Conservation (phyloP, 2,329 filamentous ascomycete genomes). For the Penicillium freii region DNA sequence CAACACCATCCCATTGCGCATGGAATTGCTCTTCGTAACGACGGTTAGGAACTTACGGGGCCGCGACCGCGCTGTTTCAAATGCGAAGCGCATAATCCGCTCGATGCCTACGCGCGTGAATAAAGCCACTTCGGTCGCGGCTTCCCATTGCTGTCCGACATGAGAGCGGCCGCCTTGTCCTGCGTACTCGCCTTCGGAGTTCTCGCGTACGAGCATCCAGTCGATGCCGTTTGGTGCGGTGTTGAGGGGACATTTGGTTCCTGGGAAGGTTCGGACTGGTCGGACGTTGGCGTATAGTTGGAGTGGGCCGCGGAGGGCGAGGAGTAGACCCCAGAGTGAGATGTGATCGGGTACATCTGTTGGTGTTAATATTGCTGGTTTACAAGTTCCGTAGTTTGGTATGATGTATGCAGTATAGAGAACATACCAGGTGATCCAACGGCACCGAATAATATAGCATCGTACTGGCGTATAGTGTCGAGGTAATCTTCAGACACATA, state of each 20-base stretch:
- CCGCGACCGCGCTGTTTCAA: conserved; percentile 50
- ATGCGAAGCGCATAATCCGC: conserved; percentile 54
- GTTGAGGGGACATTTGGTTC: conserved; percentile 52
- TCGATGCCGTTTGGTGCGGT: conserved; percentile 51
- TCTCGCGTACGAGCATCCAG: conserved; percentile 57
- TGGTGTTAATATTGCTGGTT: background rate
- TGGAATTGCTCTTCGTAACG: conserved; percentile 57
- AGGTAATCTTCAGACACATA: conserved; percentile 55
- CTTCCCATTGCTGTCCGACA: conserved; percentile 52
- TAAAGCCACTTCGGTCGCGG: conserved; percentile 53
- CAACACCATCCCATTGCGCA: conserved; percentile 56
- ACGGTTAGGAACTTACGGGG: conserved; percentile 52
- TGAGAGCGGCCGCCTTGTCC: conserved; percentile 56
- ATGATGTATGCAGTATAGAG: background rate
- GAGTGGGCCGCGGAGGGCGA: conserved; percentile 56
- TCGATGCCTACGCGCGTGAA: conserved; percentile 55
- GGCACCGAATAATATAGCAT: conserved; percentile 59
- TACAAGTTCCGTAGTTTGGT: rapidly evolving
- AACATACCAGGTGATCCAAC: conserved; percentile 55
- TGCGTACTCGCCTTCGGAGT: conserved; percentile 56
- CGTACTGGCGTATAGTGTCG: conserved; percentile 51
- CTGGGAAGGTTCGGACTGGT: conserved; percentile 51
- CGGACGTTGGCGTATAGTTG: conserved; percentile 59
- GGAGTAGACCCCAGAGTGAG: conserved; percentile 51
- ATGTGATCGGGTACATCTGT: conserved; percentile 57